Evolutionary conservation across 371 early-diverging fungal species (phyloP).

Genomic region (Blyttiomyces sp.): DNA sequence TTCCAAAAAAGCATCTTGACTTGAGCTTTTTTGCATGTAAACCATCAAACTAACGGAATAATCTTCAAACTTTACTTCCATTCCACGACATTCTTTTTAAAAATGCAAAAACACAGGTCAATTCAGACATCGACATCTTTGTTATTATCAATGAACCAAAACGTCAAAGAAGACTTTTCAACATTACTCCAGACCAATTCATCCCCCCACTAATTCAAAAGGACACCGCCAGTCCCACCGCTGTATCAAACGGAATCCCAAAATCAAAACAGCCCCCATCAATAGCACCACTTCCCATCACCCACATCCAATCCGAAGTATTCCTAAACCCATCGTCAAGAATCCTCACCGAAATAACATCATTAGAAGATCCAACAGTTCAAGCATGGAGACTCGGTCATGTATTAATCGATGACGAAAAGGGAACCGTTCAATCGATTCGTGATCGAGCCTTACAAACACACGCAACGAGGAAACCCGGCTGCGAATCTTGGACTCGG

Average conservation of each 20-base stretch:
- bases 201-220: not conserved
- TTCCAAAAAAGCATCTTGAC: too few relatives aligned
- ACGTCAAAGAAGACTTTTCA: slow-evolving; percentile 25
- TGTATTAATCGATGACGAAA: slow-evolving; percentile 10
- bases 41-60: not conserved
- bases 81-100: not conserved
- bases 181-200: not conserved
- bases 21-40: not conserved
- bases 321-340: slow-evolving; percentile 21
- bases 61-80: too few relatives aligned
- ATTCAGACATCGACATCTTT: slow-evolving; percentile 21
- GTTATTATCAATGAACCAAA: slow-evolving; percentile 3
- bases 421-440: slow-evolving; percentile 3
- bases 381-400: slow-evolving; percentile 22
- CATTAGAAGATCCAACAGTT: slow-evolving; percentile 19
- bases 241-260: not conserved
- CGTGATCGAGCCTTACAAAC: slow-evolving; percentile 3
- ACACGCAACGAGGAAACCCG: slow-evolving; percentile 10
- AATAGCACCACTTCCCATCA: not conserved
- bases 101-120: slow-evolving; percentile 3
- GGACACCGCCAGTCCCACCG: not conserved
- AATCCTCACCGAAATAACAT: slow-evolving; percentile 15
- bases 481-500: slow-evolving; percentile 4
- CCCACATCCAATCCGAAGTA: slow-evolving; percentile 15
- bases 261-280: not conserved